A percentile compares a stretch with the other conserved stretches of the same genome.
Evolutionary conservation across 2,329 filamentous ascomycete genomes (phyloP).

Genomic region (Penicillium olsonii): DNA sequence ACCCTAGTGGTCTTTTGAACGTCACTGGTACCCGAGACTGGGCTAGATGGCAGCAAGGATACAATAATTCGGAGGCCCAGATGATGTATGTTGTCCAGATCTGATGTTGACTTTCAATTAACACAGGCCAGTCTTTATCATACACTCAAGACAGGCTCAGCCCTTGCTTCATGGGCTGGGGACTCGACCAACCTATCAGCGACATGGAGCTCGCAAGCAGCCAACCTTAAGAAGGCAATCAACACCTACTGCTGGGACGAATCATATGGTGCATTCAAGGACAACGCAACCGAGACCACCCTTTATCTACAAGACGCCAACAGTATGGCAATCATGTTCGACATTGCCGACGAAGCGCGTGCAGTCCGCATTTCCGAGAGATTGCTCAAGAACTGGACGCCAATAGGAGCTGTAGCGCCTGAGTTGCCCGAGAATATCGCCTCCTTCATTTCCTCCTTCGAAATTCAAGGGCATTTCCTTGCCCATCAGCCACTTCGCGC

Average conservation of each 20-base stretch:
- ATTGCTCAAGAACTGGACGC: constrained; percentile 56
- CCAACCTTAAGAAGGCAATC: constrained; percentile 48
- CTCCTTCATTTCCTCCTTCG: constrained; percentile 61
- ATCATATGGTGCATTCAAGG: constrained; percentile 53
- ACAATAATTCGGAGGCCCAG: constrained; percentile 55
- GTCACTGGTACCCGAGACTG: constrained; percentile 55
- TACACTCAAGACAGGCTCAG: constrained; percentile 55
- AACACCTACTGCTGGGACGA: constrained; percentile 53
- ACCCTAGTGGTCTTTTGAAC: constrained; percentile 50
- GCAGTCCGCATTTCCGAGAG: constrained; percentile 46
- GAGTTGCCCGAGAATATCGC: constrained; percentile 61
- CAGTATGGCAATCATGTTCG: constrained; percentile 55
- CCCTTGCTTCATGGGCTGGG: constrained; percentile 52
- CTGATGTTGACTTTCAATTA: not conserved
- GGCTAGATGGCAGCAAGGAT: constrained; percentile 53
- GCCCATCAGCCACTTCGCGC: constrained; percentile 53
- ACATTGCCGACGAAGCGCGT: constrained; percentile 41
- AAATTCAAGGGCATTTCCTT: constrained; percentile 59
- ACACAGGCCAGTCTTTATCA: constrained; percentile 47
- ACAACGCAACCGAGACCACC: constrained; percentile 53
- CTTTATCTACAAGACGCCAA: constrained; percentile 64
- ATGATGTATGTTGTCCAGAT: constrained; percentile 43
- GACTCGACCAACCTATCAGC: constrained; percentile 43
- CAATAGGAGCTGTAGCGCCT: constrained; percentile 57
- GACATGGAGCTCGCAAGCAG: constrained; percentile 41